Evolutionary conservation across 495 filamentous ascomycete genomes (phyloP), one percentile per base, ranked within the genome.

Genomic region (Penicillium simplicissimum): DNA sequence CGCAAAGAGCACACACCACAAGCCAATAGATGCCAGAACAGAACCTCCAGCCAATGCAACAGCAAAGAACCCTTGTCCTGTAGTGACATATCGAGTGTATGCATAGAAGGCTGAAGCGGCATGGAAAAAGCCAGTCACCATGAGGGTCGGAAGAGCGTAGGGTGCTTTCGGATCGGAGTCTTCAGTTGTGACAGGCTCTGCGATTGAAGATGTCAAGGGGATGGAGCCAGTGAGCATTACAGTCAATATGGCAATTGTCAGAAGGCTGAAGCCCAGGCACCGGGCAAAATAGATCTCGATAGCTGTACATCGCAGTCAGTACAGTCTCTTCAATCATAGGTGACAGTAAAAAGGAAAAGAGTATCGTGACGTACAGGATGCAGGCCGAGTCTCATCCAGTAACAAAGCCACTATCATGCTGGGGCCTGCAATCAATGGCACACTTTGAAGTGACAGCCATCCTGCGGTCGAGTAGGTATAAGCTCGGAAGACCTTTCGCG

Each of bases 211-310:
- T 3, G 82, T 84, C 17, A 96, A 73, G 0, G 92, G 92, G n/a
- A 96, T 81, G 6, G 84, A 83, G 56, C 92, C 92, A 0, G 90
- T 89, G 2, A 94, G 76, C 57, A 93, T 81, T 36, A 92, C 74
- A 7, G 82, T 82, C 36, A 94, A 71, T 11, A 85, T 62, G 38
- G 85, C 87, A 19, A 96, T 74, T 31, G 88, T 79, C 19, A 96
- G 66, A 31, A 91, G 76, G 21, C 84, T 71, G 37, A 96, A 70
- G 45, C 90, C 90, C 0, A 91, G 76, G 25, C 81, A 83, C 33
- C 90, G 88, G 40, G 86, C 84, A 67, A 93, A 84, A 77, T 96
- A 96, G 11, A 81, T 68, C 72, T 93, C 90, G n/a, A 92, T 78
- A 14, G 72, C 87, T 86, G 34, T 8, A 15, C 25, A 28, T 33